A percentile compares a stretch with the other conserved stretches of the same genome.
These are phyloP conservation scores for Fusarium albosuccineum DNA, from an alignment of 2,329 filamentous ascomycete species.

Conservation along the genomic window DNA sequence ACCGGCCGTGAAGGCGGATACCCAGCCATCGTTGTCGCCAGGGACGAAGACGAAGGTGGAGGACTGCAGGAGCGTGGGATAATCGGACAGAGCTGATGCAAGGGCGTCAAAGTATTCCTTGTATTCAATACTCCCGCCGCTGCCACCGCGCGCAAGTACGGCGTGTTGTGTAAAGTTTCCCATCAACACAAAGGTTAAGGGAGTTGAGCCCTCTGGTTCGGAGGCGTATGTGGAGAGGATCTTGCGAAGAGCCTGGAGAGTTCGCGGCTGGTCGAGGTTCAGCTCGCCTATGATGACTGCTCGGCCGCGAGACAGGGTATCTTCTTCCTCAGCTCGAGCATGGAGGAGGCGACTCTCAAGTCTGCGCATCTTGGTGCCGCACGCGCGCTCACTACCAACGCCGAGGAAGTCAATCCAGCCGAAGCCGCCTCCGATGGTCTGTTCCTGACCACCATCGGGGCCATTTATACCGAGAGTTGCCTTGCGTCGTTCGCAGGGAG, in stretches of 20 bases:
- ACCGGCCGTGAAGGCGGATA: slow-evolving; percentile 84
- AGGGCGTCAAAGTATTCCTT: slow-evolving; percentile 96
- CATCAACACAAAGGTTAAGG: slow-evolving; percentile 84
- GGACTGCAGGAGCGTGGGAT: slow-evolving; percentile 80
- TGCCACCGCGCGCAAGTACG: slow-evolving; percentile 75
- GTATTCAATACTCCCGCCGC: slow-evolving; percentile 90
- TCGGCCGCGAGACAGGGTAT: slow-evolving; percentile 59
- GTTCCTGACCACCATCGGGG: slow-evolving; percentile 67
- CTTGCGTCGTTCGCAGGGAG: slow-evolving; percentile 87
- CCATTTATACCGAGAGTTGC: slow-evolving; percentile 80
- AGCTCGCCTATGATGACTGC: slow-evolving; percentile 87
- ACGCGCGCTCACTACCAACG: slow-evolving; percentile 87
- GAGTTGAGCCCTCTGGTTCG: slow-evolving; percentile 73
- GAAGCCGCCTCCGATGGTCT: slow-evolving; percentile 82
- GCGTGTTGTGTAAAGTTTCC: slow-evolving; percentile 84
- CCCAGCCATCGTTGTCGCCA: slow-evolving; percentile 98
- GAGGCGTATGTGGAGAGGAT: slow-evolving; percentile 81
- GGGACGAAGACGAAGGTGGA: slow-evolving; percentile 94
- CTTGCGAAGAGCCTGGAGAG: slow-evolving; percentile 83
- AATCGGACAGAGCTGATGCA: slow-evolving; percentile 85
- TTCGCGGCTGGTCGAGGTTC: slow-evolving; percentile 86
- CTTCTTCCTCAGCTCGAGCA: slow-evolving; percentile 51
- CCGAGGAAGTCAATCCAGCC: slow-evolving; percentile 98
- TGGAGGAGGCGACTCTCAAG: slow-evolving; percentile 78
- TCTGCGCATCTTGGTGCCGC: slow-evolving; percentile 84